Evolutionary conservation across 371 early-diverging fungal genomes (phyloP).

Genomic region (Blyttiomyces sp.): DNA sequence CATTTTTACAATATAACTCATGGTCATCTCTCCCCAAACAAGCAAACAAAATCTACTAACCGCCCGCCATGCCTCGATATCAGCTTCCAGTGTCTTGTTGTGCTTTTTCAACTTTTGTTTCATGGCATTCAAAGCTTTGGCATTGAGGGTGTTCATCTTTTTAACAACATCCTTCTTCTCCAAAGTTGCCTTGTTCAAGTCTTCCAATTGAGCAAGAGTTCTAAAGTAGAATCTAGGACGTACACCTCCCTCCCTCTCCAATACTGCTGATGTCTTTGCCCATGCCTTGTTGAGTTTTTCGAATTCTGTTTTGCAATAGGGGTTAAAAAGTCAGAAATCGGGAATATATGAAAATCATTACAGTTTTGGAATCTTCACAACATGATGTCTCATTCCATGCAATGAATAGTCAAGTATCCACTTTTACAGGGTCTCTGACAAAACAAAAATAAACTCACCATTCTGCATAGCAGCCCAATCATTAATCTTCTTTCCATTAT

Average conservation of each 20-base stretch:
- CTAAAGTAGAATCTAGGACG: constrained; percentile 76
- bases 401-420: too few relatives aligned
- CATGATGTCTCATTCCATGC: too few relatives aligned
- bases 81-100: constrained; percentile 69
- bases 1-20: too few relatives aligned
- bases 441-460: constrained; percentile 44
- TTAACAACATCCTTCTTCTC: constrained; percentile 68
- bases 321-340: neutral
- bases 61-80: constrained; percentile 68
- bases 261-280: constrained; percentile 62
- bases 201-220: constrained; percentile 73
- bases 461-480: constrained; percentile 84
- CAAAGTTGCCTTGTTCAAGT: constrained; percentile 54
- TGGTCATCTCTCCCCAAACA: too few relatives aligned
- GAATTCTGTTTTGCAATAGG: constrained; percentile 58
- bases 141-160: constrained; percentile 78
- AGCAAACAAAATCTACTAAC: constrained; percentile 32
- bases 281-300: constrained; percentile 78
- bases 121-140: constrained; percentile 83
- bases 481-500: constrained; percentile 78
- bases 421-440: too few relatives aligned
- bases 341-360: too few relatives aligned
- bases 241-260: constrained; percentile 56
- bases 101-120: constrained; percentile 90
- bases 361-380: too few relatives aligned